Base-by-base conservation (phyloP, 352 stramenopile species). In the Phytopythium ostracodes region DNA sequence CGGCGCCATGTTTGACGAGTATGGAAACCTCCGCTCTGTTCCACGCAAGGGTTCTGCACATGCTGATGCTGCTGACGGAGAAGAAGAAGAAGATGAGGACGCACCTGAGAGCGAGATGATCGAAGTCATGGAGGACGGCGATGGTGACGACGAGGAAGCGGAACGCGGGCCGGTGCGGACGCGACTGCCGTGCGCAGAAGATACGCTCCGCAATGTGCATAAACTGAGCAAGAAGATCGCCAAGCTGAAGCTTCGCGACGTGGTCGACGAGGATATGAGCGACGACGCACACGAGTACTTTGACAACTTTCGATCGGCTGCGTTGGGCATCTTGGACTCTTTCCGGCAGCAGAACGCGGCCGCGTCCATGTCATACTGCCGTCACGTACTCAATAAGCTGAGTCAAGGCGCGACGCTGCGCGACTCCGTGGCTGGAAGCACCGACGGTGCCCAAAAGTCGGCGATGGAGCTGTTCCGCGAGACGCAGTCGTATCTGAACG, bases 311-410 rank as follows among this genome's bases (percentile, higher is more conserved):
- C 83, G 83, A 1, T 44, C 67, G 10, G 62, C 78, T 1, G 72
- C 90, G 11, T 62, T 61, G 25, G 62, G 64, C 1, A 64, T 81
- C 29, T 81, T 87, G 3, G 76, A 83, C 40, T 65, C 75, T 20
- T 92, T 81, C 63, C 71, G 75, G 43, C 83, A 92, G 63, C 79
- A 92, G 44, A 95, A 95, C 62, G 82, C 82, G 11, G 82, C 78
- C 6, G 87, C 84, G 20, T 95, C 87, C 6, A 95, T 95, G 87
- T 60, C 81, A 0, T 95, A 93, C 62, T 95, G 87, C 56, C 69
- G 84, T 5, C 73, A 91, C 44, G 62, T 92, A 25, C 72, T 95
- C 27, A 62, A 73, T 9, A 64, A 72, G 55, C 52, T 92, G 25
- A 78, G 67, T 56, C 63, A 56, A 6, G 33, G 85, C 47, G 65